Percentiles rank a stretch among this genome's conserved stretches.
Evolutionary conservation across 208 protist species (phyloP).

Genomic region (Crithidia bombi): DNA sequence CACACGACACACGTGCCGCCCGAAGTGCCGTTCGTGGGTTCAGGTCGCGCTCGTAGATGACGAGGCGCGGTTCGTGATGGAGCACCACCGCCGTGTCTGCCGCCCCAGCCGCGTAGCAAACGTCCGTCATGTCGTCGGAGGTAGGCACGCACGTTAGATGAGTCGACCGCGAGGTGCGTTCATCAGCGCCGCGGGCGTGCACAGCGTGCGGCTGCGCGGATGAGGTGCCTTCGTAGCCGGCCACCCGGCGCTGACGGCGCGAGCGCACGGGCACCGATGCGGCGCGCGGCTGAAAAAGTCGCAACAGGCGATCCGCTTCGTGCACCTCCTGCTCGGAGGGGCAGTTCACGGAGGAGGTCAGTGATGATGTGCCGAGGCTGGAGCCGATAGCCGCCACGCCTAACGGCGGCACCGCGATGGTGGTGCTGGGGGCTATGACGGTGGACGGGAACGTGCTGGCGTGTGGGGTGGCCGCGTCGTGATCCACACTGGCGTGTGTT

Average conservation of each 20-base stretch:
- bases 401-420: conserved; percentile 2
- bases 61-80: conserved; percentile 60
- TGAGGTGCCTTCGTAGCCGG: background rate
- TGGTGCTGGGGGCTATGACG: background rate
- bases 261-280: conserved; percentile 38
- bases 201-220: background rate
- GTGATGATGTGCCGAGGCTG: conserved; percentile 2
- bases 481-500: background rate
- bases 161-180: background rate
- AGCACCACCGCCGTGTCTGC: conserved; percentile 45
- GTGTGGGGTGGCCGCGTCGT: background rate
- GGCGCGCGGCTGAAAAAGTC: conserved; percentile 38
- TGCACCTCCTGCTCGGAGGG: conserved; percentile 21
- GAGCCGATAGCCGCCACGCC: background rate
- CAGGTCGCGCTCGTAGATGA: conserved; percentile 43
- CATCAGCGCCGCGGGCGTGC: background rate
- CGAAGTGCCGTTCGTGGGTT: conserved; percentile 23
- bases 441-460: background rate
- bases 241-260: conserved; percentile 12
- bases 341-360: background rate
- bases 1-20: conserved; percentile 31
- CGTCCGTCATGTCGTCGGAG: conserved; percentile 32
- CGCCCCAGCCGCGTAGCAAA: conserved; percentile 10
- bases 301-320: conserved; percentile 29
- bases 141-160: conserved; percentile 7